Base-by-base conservation (phyloP, 495 filamentous ascomycete species). In the Penicillium silybi region DNA sequence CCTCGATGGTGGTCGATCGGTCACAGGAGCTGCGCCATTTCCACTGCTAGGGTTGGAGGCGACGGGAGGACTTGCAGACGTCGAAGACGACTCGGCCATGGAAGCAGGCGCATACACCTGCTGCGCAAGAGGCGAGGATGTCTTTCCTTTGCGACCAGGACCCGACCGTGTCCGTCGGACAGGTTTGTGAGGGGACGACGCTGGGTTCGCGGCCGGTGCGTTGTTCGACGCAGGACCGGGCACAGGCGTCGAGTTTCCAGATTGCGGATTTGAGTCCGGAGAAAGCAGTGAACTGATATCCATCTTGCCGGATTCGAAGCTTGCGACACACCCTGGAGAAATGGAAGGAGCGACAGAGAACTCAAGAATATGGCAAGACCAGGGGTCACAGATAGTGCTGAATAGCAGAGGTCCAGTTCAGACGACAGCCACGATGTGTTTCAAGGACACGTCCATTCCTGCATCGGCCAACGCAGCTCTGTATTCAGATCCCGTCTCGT, bases 231-330 rank as follows among this genome's bases (percentile, higher is more conserved):
- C 46, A 59, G 67, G 54, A 56, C 62, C 55, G 53, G 62, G 55
- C 61, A 67, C 54, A 63, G 73, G 66, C 50, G 77, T 67, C 38
- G 66, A 72, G 54, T 57, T 68, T 54, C 73, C 73, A 59, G 62
- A 64, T 58, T 75, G 65, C 19, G 72, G 69, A 59, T 84, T 77
- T 47, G 82, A 77, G 48, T 87, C 82, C 66, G 85, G 83, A 52
- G 85, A 87, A 54, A 89, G 79, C 41, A 89, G 78, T 25, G 81
- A 85, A 70, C 77, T 85, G 74, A 89, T 89, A 60, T 89, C 84
- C 85, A 89, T 88, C 44, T 62, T 72, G 49, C 26, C 41, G n/a
- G 29, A 38, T 27, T 45, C 34, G 38, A 41, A 42, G 29, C 19
- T 42, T 29, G 42, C 51, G 17, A 55, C 51, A 55, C 43, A 27